Conservation (phyloP, 2,329 filamentous ascomycete genomes). For the Botryotinia calthae region DNA sequence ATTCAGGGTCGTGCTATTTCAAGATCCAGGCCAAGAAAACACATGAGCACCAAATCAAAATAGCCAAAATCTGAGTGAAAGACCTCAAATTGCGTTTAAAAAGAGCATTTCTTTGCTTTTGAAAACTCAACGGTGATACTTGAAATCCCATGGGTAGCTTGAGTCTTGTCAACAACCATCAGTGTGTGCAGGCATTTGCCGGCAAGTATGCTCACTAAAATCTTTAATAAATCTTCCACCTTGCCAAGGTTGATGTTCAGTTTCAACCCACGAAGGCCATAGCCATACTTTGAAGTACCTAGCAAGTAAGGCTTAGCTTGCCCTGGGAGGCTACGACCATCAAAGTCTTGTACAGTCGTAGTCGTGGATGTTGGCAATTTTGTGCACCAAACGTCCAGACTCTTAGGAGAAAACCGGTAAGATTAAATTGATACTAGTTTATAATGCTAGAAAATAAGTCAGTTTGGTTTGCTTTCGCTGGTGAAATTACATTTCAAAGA, state of each 20-base stretch:
- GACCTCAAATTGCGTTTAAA: not conserved
- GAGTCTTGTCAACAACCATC: not conserved
- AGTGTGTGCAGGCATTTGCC: not conserved
- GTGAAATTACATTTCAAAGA: not conserved
- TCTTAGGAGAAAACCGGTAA: not conserved
- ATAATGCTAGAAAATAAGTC: not conserved
- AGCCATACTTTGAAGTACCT: not conserved
- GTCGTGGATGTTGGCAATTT: not conserved
- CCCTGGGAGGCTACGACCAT: not conserved
- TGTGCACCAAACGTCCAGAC: no score
- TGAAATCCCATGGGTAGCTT: not conserved
- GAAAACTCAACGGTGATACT: not conserved
- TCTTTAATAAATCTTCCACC: not conserved
- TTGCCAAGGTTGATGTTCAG: not conserved
- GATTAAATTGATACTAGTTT: not conserved
- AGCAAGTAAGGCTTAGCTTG: slow-evolving; percentile 12
- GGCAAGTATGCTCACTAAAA: not conserved
- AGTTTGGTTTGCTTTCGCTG: not conserved
- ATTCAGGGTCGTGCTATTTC: not conserved
- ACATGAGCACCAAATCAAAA: not conserved
- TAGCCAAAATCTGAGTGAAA: not conserved
- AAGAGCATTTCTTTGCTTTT: not conserved
- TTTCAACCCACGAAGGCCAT: not conserved
- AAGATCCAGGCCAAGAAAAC: not conserved
- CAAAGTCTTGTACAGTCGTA: not conserved